A percentile compares a stretch with the other conserved stretches of the same genome.
phyloP scores from a whole-genome alignment of 345 rosid species.

The Leavenworthia alabamica region DNA sequence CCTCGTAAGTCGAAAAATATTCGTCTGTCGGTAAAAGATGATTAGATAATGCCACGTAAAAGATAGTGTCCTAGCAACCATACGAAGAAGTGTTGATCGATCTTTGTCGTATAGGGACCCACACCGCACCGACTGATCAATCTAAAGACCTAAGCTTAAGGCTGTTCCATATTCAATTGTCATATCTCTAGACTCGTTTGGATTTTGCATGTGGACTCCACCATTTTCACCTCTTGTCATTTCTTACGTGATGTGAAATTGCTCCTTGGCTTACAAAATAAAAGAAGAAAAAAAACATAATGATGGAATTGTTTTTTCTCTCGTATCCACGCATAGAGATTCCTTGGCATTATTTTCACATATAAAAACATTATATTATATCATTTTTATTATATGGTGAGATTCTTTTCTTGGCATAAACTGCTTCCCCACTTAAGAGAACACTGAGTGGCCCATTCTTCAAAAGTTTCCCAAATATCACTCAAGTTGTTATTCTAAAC shows the following conservation, averaged over 20 bases:
- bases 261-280: neutral
- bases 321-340: conserved; percentile 33
- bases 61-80: conserved; percentile 15
- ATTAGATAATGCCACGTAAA: conserved; percentile 15
- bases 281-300: conserved; percentile 17
- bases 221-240: conserved; percentile 14
- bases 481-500: conserved; percentile 22
- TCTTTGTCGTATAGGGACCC: conserved; percentile 20
- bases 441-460: conserved; percentile 31
- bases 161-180: conserved; percentile 27
- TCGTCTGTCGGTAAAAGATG: conserved; percentile 34
- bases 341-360: conserved; percentile 27
- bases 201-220: conserved; percentile 18
- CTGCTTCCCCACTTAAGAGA: conserved; percentile 29
- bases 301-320: conserved; percentile 10
- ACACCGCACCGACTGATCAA: conserved; percentile 23
- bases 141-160: conserved; percentile 13
- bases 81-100: conserved; percentile 1
- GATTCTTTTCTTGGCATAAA: conserved; percentile 50
- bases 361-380: neutral
- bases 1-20: conserved; percentile 51
- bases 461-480: conserved; percentile 25
- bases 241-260: conserved; percentile 20
- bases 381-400: conserved; percentile 16
- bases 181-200: conserved; percentile 23